Conservation (phyloP, 2,329 filamentous ascomycete genomes). For the Trichoderma harzianum region DNA sequence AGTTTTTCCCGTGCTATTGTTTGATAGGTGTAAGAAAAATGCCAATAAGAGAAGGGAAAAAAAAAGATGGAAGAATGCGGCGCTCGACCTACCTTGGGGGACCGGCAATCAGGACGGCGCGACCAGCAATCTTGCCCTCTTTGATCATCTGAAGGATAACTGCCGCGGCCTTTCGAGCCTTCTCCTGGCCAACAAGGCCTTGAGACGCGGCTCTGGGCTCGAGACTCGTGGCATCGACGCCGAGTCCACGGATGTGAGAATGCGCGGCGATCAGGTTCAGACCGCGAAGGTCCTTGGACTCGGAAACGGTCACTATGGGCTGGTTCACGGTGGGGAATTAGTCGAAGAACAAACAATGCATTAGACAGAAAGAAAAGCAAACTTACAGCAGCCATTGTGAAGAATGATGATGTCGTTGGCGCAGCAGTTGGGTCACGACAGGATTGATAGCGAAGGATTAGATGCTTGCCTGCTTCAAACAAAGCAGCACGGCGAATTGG, state of each 20-base stretch:
- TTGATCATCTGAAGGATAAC: conserved; percentile 99
- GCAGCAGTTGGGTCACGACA: conserved; percentile 6
- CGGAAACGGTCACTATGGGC: conserved; percentile 75
- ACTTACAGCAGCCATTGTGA: conserved; percentile 54
- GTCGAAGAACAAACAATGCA: not conserved
- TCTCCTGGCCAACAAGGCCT: conserved; percentile 92
- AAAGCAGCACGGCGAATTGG: not conserved
- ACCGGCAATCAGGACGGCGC: conserved; percentile 90
- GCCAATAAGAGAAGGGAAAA: not conserved
- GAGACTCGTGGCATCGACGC: conserved; percentile 86
- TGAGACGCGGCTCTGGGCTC: conserved; percentile 84
- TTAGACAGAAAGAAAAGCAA: conserved; percentile 9
- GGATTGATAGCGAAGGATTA: not conserved
- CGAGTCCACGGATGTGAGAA: conserved; percentile 94
- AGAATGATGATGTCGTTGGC: conserved; percentile 19
- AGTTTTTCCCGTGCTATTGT: conserved; percentile 84
- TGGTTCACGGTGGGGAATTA: conserved; percentile 27
- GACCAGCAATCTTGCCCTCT: conserved; percentile 95
- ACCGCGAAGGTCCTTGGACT: conserved; percentile 92
- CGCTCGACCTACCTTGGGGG: conserved; percentile 65
- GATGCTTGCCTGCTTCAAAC: conserved; percentile 1
- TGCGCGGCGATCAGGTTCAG: conserved; percentile 97
- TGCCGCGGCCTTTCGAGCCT: conserved; percentile 92
- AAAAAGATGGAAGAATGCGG: not conserved
- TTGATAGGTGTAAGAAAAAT: not conserved